phyloP scores from a whole-genome alignment of 371 early-diverging fungal genomes.

The Rhizopus delemar region DNA sequence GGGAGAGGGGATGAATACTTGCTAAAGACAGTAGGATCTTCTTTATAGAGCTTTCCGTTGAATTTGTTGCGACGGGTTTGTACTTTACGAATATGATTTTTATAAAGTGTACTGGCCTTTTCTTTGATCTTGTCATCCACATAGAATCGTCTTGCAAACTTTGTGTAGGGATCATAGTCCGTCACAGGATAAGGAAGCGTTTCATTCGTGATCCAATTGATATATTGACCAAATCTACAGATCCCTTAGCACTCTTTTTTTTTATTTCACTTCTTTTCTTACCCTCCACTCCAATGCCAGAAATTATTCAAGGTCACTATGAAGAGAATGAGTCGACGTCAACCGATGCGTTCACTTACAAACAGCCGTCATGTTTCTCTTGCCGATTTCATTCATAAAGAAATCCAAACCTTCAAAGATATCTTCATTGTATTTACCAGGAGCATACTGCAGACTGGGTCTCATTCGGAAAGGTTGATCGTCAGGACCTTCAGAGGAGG shows the following conservation, averaged over 20 bases:
- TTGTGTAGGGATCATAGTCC: constrained; percentile 25
- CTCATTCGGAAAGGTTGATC: constrained; percentile 60
- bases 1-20: not conserved
- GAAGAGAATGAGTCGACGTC: not conserved
- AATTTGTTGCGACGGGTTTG: constrained; percentile 37
- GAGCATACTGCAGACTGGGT: constrained; percentile 57
- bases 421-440: constrained; percentile 54
- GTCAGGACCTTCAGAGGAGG: constrained; percentile 65
- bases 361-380: constrained; percentile 54
- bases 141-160: constrained; percentile 46
- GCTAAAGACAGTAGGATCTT: constrained; percentile 49
- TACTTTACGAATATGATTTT: constrained; percentile 34
- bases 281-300: constrained; percentile 71
- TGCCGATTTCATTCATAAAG: constrained; percentile 49
- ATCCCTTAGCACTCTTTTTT: not conserved
- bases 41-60: constrained; percentile 39
- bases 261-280: constrained; percentile 1
- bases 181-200: constrained; percentile 51
- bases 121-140: constrained; percentile 23
- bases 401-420: constrained; percentile 57
- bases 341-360: constrained; percentile 35
- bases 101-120: constrained; percentile 33
- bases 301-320: constrained; percentile 55
- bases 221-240: constrained; percentile 55
- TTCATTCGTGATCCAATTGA: constrained; percentile 49